phyloP scores from a whole-genome alignment of 108 stramenopile genomes.

The Nitzschia sp. region DNA sequence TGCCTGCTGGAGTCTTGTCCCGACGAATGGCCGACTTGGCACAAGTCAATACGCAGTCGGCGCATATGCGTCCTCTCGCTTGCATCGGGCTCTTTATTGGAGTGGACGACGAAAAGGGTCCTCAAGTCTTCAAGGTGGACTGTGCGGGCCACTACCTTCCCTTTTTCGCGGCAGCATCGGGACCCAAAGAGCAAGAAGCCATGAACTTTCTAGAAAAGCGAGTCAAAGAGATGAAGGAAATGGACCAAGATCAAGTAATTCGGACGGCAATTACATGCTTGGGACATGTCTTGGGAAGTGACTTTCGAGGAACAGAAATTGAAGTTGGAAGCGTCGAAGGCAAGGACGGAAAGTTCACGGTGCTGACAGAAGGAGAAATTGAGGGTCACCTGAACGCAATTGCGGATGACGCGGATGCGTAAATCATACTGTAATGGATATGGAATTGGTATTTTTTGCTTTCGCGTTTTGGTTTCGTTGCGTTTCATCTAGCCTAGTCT shows the following conservation, averaged over 20 bases:
- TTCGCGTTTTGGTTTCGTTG: too few relatives aligned
- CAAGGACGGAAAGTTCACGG: slow-evolving; percentile 69
- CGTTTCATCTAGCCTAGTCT: too few relatives aligned
- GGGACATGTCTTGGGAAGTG: slow-evolving; percentile 92
- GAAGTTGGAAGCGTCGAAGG: slow-evolving; percentile 91
- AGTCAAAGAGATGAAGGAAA: slow-evolving; percentile 71
- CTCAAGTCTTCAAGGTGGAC: slow-evolving; percentile 96
- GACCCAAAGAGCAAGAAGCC: slow-evolving; percentile 97
- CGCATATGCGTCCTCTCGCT: slow-evolving; percentile 91
- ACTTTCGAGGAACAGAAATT: slow-evolving; percentile 95
- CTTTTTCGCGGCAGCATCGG: slow-evolving; percentile 92
- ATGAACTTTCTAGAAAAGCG: slow-evolving; percentile 98
- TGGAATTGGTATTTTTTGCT: too few relatives aligned
- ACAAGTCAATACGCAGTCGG: slow-evolving; percentile 98
- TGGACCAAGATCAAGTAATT: slow-evolving; percentile 64
- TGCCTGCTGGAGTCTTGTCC: slow-evolving; percentile 90
- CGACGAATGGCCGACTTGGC: slow-evolving; percentile 97
- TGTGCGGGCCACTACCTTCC: slow-evolving; percentile 98
- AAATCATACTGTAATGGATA: too few relatives aligned
- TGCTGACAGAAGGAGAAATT: slow-evolving; percentile 92
- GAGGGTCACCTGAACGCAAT: slow-evolving; percentile 97
- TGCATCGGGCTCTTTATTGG: slow-evolving; percentile 88
- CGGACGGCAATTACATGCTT: slow-evolving; percentile 91
- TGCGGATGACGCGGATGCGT: slow-evolving; percentile 96
- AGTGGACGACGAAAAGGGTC: slow-evolving; percentile 97